Percentiles rank a stretch among this genome's conserved stretches.
Evolutionary conservation across 2,329 filamentous ascomycete genomes (phyloP).

Genomic region (Pseudocercospora fuligena): DNA sequence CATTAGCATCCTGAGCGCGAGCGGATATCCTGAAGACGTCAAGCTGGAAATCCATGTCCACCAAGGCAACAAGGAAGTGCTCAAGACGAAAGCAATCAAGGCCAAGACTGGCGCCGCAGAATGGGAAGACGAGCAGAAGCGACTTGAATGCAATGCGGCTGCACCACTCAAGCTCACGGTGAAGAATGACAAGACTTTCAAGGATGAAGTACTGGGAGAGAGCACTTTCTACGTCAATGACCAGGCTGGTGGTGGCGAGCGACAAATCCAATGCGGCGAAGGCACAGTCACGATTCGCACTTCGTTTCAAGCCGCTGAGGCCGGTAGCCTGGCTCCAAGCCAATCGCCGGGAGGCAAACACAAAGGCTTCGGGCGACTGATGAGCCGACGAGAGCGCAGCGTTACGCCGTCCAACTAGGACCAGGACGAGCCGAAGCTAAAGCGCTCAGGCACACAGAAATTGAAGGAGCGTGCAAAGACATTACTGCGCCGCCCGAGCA

Average conservation of each 20-base stretch:
- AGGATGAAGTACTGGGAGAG: constrained; percentile 84
- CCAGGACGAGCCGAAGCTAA: constrained; percentile 18
- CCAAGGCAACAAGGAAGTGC: constrained; percentile 70
- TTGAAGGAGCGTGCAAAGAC: constrained; percentile 13
- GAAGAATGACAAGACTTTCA: constrained; percentile 83
- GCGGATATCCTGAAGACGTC: constrained; percentile 66
- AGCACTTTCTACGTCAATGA: constrained; percentile 92
- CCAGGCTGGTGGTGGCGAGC: constrained; percentile 65
- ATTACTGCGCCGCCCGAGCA: constrained; percentile 5
- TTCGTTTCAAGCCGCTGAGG: constrained; percentile 37
- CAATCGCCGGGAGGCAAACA: constrained; percentile 28
- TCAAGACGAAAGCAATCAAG: constrained; percentile 93
- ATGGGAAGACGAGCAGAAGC: constrained; percentile 65
- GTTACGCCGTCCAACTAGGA: constrained; percentile 38
- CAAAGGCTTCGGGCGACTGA: constrained; percentile 35
- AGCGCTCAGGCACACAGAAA: constrained; percentile 7
- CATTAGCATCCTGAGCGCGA: constrained; percentile 79
- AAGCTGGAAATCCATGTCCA: constrained; percentile 43
- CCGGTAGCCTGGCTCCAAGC: constrained; percentile 26
- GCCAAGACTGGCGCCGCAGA: constrained; percentile 66
- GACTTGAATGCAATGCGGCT: constrained; percentile 76
- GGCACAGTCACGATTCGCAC: constrained; percentile 66
- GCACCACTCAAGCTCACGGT: constrained; percentile 84
- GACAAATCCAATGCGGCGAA: constrained; percentile 77
- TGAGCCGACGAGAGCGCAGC: constrained; percentile 36